These are phyloP conservation scores for Scutellaria baicalensis DNA, from an alignment of 257 asterid genomes.

Conservation along the genomic window DNA sequence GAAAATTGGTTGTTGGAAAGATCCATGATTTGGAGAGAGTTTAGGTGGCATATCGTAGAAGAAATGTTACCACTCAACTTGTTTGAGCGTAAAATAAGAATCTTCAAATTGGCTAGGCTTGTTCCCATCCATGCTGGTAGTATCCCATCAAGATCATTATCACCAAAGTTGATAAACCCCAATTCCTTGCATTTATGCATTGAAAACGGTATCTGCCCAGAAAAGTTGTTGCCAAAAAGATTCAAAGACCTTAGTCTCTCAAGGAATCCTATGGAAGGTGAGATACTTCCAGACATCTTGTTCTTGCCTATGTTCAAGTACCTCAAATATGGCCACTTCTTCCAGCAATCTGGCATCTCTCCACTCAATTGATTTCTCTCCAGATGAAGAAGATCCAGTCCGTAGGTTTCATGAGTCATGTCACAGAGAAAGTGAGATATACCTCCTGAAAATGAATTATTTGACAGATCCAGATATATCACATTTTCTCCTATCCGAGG, in stretches of 20 bases:
- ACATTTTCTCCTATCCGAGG: constrained; percentile 9
- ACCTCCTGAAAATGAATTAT: constrained; percentile 17
- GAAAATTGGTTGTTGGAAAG: constrained; percentile 15
- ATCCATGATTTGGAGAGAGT: constrained; percentile 16
- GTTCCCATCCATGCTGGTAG: constrained; percentile 27
- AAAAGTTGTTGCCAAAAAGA: constrained; percentile 11
- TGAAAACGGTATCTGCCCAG: constrained; percentile 15
- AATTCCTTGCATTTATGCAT: constrained; percentile 14
- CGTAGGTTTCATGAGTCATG: neutral
- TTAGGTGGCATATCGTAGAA: constrained; percentile 12
- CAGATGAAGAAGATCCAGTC: neutral
- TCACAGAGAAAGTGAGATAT: constrained; percentile 16
- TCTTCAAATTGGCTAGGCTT: neutral
- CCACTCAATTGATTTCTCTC: constrained; percentile 20
- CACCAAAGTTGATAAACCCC: constrained; percentile 9
- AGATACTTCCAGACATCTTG: constrained; percentile 22
- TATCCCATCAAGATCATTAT: constrained; percentile 9
- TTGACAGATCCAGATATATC: constrained; percentile 18
- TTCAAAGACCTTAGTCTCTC: neutral
- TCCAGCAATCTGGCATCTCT: constrained; percentile 29
- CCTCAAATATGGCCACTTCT: constrained; percentile 1
- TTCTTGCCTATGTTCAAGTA: constrained; percentile 19
- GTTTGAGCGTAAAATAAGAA: constrained; percentile 18
- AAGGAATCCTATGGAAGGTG: constrained; percentile 18
- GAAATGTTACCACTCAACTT: constrained; percentile 16